Evolutionary conservation across 2,329 filamentous ascomycete genomes (phyloP), one percentile per base, ranked within the genome.

Genomic region (Aspergillus versicolor): DNA sequence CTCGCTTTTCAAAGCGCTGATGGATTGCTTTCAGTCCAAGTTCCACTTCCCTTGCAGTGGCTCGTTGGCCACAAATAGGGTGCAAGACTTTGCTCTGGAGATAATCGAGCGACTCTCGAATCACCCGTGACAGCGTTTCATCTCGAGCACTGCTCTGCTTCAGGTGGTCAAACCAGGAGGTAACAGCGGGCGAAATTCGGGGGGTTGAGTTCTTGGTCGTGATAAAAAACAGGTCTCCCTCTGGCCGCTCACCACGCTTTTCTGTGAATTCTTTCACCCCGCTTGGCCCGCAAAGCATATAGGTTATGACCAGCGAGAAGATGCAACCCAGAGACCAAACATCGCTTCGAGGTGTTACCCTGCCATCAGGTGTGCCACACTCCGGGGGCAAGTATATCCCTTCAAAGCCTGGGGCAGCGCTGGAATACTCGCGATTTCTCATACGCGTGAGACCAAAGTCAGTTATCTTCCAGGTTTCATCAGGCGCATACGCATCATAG

Each of bases 311-410:
- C 4, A 77, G 66, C 32, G 73, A 76, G 3, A 77, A 62, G 1
- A 78, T 70, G 55, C 75, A 77, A 0, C 74, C 76, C 2, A 77
- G 58, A 3, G 75, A 74, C 76, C 75, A 78, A 0, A 77, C 67
- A 59, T 78, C 75, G 44, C 73, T 76, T 11, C 65, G 66, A 0
- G 67, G 65, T 8, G 66, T 71, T 64, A 77, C 73, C 11, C 58
- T 69, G 8, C 64, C 66, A 11, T 34, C 58, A 3, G 54, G 40
- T 9, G 55, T 44, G 13, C 61, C 52, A 7, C 62, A 65, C 55
- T 78, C 75, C 3, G 75, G 75, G 0, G 73, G 67, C 4, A 75
- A 63, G 55, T 77, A 78, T 1, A 71, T 76, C 1, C 74, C 74
- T 41, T 72, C 70, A 1, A 67, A 61, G 3, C 67, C 49, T 27